These are phyloP conservation scores for Verticillium nonalfalfae DNA, from an alignment of 2,329 filamentous ascomycete genomes.

Conservation along the genomic window DNA sequence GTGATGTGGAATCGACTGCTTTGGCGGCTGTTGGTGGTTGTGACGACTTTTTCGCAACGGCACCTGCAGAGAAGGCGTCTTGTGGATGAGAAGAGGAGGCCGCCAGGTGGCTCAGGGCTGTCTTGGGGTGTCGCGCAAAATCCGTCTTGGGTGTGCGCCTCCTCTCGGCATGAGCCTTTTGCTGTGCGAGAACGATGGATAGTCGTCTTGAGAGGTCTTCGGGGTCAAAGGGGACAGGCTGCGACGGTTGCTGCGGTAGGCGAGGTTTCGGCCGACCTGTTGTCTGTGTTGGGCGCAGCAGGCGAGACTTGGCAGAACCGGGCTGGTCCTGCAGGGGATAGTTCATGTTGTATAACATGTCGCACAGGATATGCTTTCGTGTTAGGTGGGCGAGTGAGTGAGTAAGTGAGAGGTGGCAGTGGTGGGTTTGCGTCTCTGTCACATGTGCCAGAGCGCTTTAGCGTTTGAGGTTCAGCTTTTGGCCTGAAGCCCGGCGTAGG, in stretches of 20 bases:
- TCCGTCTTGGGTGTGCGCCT: slow-evolving; percentile 15
- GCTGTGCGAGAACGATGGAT: slow-evolving; percentile 41
- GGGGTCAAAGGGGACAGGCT: slow-evolving; percentile 38
- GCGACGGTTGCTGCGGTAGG: slow-evolving; percentile 3
- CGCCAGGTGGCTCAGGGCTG: not conserved
- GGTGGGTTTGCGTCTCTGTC: not conserved
- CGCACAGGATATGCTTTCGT: not conserved
- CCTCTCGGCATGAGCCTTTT: slow-evolving; percentile 33
- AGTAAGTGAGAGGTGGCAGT: not conserved
- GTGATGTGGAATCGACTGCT: slow-evolving; percentile 3
- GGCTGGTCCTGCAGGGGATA: slow-evolving; percentile 14
- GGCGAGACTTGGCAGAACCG: not conserved
- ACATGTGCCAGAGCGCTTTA: not conserved
- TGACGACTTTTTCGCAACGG: slow-evolving; percentile 8
- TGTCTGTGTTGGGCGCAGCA: not conserved
- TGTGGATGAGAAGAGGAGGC: not conserved
- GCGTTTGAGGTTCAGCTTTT: not conserved
- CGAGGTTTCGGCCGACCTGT: slow-evolving; percentile 7
- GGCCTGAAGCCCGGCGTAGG: not conserved
- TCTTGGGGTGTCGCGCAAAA: not conserved
- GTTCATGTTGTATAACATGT: slow-evolving; percentile 18
- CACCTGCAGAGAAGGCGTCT: not conserved
- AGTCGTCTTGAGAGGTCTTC: slow-evolving; percentile 49
- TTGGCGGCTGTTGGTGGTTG: slow-evolving; percentile 3
- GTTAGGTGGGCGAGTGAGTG: not conserved